Evolutionary conservation across 371 early-diverging fungal genomes (phyloP), one percentile per base, ranked within the genome.

Genomic region (Apophysomyces ossiformis): DNA sequence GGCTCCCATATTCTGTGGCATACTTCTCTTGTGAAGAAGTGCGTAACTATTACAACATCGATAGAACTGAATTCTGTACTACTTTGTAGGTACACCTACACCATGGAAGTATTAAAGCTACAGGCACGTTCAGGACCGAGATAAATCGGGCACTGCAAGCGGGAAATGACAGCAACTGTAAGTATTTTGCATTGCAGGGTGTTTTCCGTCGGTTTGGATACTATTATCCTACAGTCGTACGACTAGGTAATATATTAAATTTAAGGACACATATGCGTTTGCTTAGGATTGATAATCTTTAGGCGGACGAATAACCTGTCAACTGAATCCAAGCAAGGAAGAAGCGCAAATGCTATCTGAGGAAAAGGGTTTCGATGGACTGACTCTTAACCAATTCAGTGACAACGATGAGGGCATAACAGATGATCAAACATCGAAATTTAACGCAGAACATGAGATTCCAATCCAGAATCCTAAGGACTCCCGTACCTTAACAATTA

Each of bases 161-260:
- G 7, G 50, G 21, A 7, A 18, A 4, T 7, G 50, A 50, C 4
- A 5, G 21, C 21, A 18, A 7, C 21, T n/a, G 21, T 4, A 15
- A 21, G 0, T 50, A 18, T 50, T 21, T 8, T 18, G 50, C 50
- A 5, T 21, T 50, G 9, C 50, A 50, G 9, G 21, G 2, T 18
- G 50, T 50, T 3, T 50, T 50, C 50, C 50, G 21, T 18, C 4
- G 50, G 5, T 50, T 50, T 50, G 50, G 50, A 50, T 50, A 50
- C 21, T 50, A 50, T 9, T 50, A 50, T 50, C 50, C 50, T 18
- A 18, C 50, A 6, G n/a, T 18, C 7, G 2, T 50, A 50, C 35
- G 50, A 4, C 21, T 18, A 18, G 50, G 50, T 50, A 18, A 50
- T 1, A 18, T 21, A 4, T 18, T 21, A 4, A 21, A 6, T 21